Evolutionary conservation across 768 basidiomycete genomes (phyloP).

Genomic region (Suillus lakei): DNA sequence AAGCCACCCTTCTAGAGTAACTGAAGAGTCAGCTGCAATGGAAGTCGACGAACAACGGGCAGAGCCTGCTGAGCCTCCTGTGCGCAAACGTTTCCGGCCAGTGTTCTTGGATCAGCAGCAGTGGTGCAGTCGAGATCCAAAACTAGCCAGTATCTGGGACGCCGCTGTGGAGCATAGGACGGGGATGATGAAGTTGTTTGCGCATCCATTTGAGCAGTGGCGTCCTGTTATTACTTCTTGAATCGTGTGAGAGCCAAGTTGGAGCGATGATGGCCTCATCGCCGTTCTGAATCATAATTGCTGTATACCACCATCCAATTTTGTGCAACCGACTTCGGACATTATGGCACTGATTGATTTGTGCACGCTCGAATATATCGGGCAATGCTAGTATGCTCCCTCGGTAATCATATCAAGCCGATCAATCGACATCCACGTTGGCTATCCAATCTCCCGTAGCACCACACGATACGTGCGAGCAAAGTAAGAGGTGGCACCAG

Average conservation of each 20-base stretch:
- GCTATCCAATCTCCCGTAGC: neutral
- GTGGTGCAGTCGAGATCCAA: constrained; percentile 50
- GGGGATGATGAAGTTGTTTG: constrained; percentile 20
- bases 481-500: neutral
- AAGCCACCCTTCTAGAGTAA: constrained; percentile 15
- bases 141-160: constrained; percentile 32
- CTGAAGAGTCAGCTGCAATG: constrained; percentile 11
- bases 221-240: neutral
- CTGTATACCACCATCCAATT: neutral
- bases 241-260: neutral
- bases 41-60: constrained; percentile 28
- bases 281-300: neutral
- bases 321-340: neutral
- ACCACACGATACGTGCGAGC: neutral
- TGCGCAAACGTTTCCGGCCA: constrained; percentile 49
- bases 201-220: constrained; percentile 19
- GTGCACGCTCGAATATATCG: neutral
- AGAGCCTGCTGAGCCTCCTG: constrained; percentile 13
- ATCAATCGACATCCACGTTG: neutral
- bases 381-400: neutral
- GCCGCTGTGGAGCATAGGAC: constrained; percentile 17
- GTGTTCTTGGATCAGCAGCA: constrained; percentile 55
- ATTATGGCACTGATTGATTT: neutral
- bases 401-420: neutral
- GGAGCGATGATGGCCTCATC: neutral